Evolutionary conservation across 352 stramenopile genomes (phyloP).

Genomic region (Pythium monospermum): DNA sequence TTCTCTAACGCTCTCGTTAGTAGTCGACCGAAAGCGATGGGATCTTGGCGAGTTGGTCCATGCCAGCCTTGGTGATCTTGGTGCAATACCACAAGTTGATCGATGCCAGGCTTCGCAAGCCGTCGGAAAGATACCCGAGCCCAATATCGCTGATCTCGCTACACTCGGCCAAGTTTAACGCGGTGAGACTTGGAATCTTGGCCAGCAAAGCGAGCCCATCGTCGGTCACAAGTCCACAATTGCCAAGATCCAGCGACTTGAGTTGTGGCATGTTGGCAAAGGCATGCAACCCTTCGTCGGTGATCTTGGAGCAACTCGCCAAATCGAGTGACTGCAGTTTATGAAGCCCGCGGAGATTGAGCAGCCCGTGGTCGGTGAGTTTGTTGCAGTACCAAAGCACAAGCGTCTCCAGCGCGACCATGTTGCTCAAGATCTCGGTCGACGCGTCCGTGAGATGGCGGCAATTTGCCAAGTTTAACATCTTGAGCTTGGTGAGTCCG

Average conservation of each 20-base stretch:
- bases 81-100: constrained; percentile 83
- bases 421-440: constrained; percentile 33
- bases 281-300: constrained; percentile 40
- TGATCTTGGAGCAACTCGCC: constrained; percentile 68
- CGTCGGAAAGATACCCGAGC: constrained; percentile 36
- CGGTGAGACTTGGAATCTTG: constrained; percentile 47
- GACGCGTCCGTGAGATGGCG: constrained; percentile 63
- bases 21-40: constrained; percentile 46
- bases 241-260: constrained; percentile 70
- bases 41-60: constrained; percentile 45
- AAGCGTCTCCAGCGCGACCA: constrained; percentile 53
- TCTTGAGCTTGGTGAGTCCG: constrained; percentile 42
- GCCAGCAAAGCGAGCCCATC: constrained; percentile 44
- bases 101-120: constrained; percentile 37
- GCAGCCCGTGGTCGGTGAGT: constrained; percentile 58
- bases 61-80: constrained; percentile 52
- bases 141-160: constrained; percentile 62
- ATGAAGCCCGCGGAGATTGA: constrained; percentile 29
- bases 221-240: constrained; percentile 71
- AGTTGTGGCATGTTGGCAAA: constrained; percentile 53
- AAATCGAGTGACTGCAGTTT: constrained; percentile 68
- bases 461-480: constrained; percentile 78
- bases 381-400: constrained; percentile 86
- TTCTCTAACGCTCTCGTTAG: too few species aligned
- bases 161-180: constrained; percentile 69